Evolutionary conservation across 495 filamentous ascomycete species (phyloP), one percentile per base, ranked within the genome.

Genomic region (Penicillium salamii): DNA sequence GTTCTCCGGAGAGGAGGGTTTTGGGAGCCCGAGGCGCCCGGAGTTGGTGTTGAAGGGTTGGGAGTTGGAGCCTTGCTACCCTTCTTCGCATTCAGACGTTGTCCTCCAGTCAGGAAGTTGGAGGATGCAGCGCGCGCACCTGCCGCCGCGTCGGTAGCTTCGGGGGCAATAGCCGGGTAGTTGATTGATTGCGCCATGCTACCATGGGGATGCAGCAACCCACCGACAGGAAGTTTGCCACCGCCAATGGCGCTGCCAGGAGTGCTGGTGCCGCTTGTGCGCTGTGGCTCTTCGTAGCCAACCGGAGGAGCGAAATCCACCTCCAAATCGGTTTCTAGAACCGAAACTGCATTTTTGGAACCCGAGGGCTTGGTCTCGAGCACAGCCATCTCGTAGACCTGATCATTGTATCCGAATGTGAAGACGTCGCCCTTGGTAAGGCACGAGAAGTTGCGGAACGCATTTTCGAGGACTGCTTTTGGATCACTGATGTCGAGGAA

Each of bases 141-240:
- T 7, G 78, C 66, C 0, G 78, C 77, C 12, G 81, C 81, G 9
- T 81, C 75, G 6, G 76, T 82, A 1, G 89, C 76, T 12, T 83
- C 83, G 0, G 93, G 93, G 0, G 89, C 87, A 55, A 98, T 96
- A n/a, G 91, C 81, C 34, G 89, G 81, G 65, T 97, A 98, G 72
- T 97, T 97, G 72, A 98, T 96, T 13, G 90, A 80, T 61, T 95
- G 89, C 2, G 95, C 91, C 93, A 98, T 98, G 23, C 86, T 90
- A 6, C 93, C 93, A 50, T 93, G 86, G 35, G 75, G 80, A 60
- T 95, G 88, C 49, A 96, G 61, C 31, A 86, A 65, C 7, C 89
- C 90, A 13, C 88, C 88, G 7, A 77, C 68, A 5, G 85, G 84
- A 6, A 87, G 54, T n/a, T 78, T 82, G 7, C 65, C 60, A 17